These are phyloP conservation scores for Calonectria henricotiae DNA, from an alignment of 2,329 filamentous ascomycete species.

Conservation along the genomic window DNA sequence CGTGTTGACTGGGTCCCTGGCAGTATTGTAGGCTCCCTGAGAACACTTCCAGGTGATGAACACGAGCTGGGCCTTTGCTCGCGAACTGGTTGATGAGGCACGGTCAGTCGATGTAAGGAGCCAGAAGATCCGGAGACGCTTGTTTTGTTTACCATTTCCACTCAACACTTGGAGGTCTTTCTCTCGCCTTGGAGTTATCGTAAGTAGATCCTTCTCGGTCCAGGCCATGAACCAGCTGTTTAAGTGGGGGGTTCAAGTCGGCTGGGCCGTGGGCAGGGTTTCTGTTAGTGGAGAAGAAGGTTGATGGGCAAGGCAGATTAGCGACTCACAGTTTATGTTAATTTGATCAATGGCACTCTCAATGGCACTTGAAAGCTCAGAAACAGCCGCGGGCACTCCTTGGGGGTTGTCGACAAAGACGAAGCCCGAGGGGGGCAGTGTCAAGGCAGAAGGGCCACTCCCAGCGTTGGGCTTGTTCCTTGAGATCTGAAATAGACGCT, in stretches of 20 bases:
- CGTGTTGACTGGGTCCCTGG: constrained; percentile 32
- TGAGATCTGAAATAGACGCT: constrained; percentile 27
- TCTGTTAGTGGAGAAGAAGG: constrained; percentile 26
- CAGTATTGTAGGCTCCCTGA: constrained; percentile 37
- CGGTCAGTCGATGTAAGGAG: constrained; percentile 8
- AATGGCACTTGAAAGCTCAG: constrained; percentile 28
- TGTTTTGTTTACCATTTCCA: constrained; percentile 42
- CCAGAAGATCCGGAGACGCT: background rate
- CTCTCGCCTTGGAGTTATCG: constrained; percentile 42
- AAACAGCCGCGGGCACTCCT: constrained; percentile 18
- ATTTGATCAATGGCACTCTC: constrained; percentile 30
- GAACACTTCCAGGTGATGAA: constrained; percentile 47
- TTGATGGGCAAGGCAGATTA: constrained; percentile 3
- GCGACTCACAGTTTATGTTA: constrained; percentile 20
- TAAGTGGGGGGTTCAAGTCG: constrained; percentile 37
- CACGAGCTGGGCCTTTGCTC: constrained; percentile 41
- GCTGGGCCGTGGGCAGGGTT: constrained; percentile 25
- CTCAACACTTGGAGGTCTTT: constrained; percentile 31
- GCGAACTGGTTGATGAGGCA: constrained; percentile 31
- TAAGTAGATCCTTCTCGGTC: constrained; percentile 48
- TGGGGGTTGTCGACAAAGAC: constrained; percentile 33
- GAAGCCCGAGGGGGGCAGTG: constrained; percentile 29
- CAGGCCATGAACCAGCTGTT: constrained; percentile 43
- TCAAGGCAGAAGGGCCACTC: constrained; percentile 10
- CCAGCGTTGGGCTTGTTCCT: constrained; percentile 23